Base-by-base conservation (phyloP, 2,329 filamentous ascomycete species). In the Aspergillus versicolor region DNA sequence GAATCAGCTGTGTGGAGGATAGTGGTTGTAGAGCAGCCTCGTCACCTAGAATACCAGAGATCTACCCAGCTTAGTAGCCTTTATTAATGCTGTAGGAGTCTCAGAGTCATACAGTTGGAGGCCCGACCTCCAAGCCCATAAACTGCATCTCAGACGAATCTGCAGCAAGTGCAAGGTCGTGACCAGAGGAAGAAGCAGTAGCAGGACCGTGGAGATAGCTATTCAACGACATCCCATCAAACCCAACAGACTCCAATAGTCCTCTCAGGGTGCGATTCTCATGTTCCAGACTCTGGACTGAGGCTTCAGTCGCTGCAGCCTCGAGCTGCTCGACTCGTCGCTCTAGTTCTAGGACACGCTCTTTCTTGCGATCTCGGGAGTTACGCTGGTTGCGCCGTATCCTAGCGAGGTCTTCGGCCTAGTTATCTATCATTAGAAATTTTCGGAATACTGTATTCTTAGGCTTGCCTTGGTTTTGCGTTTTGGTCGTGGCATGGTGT, bases 331-430 rank as follows among this genome's bases (percentile, higher is more conserved):
- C 12, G 8, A 47, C 43, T 17, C 30, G 46, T n/a, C 45, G 30
- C 43, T 54, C 52, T 11, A 54, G 30, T 21, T 54, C 43, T 15
- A 13, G 15, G 9, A 54, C 43, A 47, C 24, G 43, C 19, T 46
- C 19, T 34, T 54, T 54, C 21, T 13, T 54, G 3, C 52, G 52
- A 34, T 34, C 52, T 47, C 52, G 52, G 8, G 52, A 54, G 15
- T 13, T 46, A 5, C 52, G 52, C 34, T 54, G 52, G 37, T 54
- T 54, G n/a, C 47, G 46, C 21, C 52, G 52, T 13, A 47, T 34
- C 32, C 52, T 13, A 9, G 24, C 24, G 43, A 54, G 52, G 4
- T 54, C 52, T n/a, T 54, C 52, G 8, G 32, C 52, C 52, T 54
- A 24, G 27, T 11, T 53, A 32, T 21, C 4, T 13, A 15, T 54